Percentiles rank a stretch among this genome's conserved stretches.
Conservation (phyloP, 176 grass and related monocot species). For the Zoysia pacifica region DNA sequence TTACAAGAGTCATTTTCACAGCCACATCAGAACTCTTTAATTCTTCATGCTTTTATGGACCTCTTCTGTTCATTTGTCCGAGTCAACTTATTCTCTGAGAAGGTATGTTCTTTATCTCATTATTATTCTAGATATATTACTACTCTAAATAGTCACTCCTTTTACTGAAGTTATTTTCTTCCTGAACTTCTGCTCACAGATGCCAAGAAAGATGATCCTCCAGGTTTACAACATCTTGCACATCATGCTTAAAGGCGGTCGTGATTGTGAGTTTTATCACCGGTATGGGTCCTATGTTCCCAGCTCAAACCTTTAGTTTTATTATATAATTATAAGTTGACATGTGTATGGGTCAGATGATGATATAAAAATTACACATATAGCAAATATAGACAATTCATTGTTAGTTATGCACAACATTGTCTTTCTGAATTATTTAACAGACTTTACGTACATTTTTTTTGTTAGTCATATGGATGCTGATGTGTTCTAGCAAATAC, state of each 20-base stretch:
- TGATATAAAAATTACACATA: slow-evolving; percentile 17
- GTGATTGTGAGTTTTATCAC: slow-evolving; percentile 98
- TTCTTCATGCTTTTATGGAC: slow-evolving; percentile 99
- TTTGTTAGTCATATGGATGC: background rate
- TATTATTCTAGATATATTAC: slow-evolving; percentile 15
- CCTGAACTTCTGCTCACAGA: slow-evolving; percentile 52
- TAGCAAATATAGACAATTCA: background rate
- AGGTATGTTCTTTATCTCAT: slow-evolving; percentile 55
- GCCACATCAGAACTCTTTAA: slow-evolving; percentile 98
- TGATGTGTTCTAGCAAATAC: slow-evolving; percentile 3
- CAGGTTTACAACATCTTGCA: slow-evolving; percentile 96
- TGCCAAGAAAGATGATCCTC: slow-evolving; percentile 99
- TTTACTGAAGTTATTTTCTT: slow-evolving; percentile 22
- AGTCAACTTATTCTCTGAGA: slow-evolving; percentile 95
- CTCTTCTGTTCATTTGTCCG: slow-evolving; percentile 92
- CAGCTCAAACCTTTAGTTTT: slow-evolving; percentile 13
- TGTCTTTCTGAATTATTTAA: no score
- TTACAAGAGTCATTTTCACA: slow-evolving; percentile 42
- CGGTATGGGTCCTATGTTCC: slow-evolving; percentile 51
- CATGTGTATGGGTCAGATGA: background rate
- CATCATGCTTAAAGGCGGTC: slow-evolving; percentile 83
- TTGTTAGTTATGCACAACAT: background rate
- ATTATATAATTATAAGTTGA: slow-evolving; percentile 3
- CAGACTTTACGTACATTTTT: background rate
- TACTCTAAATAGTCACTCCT: background rate